A percentile compares a stretch with the other conserved stretches of the same genome.
These are phyloP conservation scores for Yamagishiella unicocca DNA, from an alignment of 139 green algal genomes.

Conservation along the genomic window DNA sequence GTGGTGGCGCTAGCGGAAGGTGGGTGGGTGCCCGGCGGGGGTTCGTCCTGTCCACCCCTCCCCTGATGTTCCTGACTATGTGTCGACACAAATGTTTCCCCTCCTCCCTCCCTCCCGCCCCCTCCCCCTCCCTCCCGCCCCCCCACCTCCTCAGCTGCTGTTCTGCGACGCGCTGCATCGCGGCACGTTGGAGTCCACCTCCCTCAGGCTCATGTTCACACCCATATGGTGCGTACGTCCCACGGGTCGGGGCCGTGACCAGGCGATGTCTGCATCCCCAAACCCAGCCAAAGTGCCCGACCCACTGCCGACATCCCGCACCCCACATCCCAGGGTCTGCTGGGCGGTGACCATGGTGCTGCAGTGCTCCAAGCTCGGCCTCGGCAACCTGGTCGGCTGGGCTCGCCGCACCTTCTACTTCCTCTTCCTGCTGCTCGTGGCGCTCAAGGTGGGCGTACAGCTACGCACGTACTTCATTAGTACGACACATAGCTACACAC, in stretches of 20 bases:
- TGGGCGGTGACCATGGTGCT: constrained; percentile 56
- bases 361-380: constrained; percentile 57
- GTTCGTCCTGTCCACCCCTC: too few species aligned
- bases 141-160: too few species aligned
- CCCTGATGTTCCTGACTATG: too few species aligned
- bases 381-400: constrained; percentile 57
- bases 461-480: constrained; percentile 58
- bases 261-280: too few species aligned
- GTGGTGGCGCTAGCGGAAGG: too few species aligned
- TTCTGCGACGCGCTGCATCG: constrained; percentile 19
- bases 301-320: too few species aligned
- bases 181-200: not conserved
- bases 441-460: constrained; percentile 46
- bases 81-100: not conserved
- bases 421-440: constrained; percentile 71
- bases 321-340: constrained; percentile 45
- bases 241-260: too few species aligned
- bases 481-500: too few species aligned
- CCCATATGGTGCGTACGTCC: constrained; percentile 39
- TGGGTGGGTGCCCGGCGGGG: too few species aligned
- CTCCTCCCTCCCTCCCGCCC: not conserved
- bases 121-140: too few species aligned
- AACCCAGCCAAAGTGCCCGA: not conserved
- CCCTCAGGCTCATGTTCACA: constrained; percentile 38
- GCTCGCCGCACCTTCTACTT: constrained; percentile 65